Conservation (phyloP, 2,329 filamentous ascomycete species). For the Aspergillus pseudoterreus region DNA sequence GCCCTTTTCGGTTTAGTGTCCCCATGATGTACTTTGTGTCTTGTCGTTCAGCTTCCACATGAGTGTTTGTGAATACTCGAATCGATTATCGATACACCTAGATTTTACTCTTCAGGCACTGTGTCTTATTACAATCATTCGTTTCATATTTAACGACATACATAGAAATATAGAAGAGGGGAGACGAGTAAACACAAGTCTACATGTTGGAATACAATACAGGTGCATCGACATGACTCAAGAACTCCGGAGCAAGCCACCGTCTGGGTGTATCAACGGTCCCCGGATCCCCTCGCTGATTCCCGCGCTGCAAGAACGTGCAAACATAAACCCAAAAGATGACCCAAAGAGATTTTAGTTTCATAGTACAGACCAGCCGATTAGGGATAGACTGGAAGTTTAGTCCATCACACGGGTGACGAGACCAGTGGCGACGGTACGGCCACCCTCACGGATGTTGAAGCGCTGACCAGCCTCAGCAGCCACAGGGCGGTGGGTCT, state of each 20-base stretch:
- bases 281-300: constrained; percentile 30
- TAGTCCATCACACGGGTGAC: constrained; percentile 65
- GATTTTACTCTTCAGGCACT: not conserved
- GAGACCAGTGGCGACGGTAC: constrained; percentile 80
- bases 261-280: constrained; percentile 13
- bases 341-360: constrained; percentile 20
- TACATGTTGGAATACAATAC: constrained; percentile 31
- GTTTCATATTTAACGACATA: constrained; percentile 18
- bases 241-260: constrained; percentile 29
- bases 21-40: not conserved
- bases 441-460: constrained; percentile 96
- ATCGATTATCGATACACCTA: not conserved
- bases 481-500: constrained; percentile 79
- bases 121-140: constrained; percentile 8
- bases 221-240: constrained; percentile 34
- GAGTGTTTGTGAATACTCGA: not conserved
- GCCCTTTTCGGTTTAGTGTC: constrained; percentile 5
- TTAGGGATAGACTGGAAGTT: constrained; percentile 13
- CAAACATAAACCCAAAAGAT: constrained; percentile 23
- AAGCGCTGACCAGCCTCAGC: constrained; percentile 91
- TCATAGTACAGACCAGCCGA: constrained; percentile 31
- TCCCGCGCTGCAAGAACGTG: constrained; percentile 33
- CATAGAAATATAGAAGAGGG: constrained; percentile 19
- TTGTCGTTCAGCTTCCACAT: too few relatives aligned
- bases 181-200: constrained; percentile 26